These are phyloP conservation scores for Coemansia sp. DNA, from an alignment of 192 early-diverging fungal species.

Conservation along the genomic window DNA sequence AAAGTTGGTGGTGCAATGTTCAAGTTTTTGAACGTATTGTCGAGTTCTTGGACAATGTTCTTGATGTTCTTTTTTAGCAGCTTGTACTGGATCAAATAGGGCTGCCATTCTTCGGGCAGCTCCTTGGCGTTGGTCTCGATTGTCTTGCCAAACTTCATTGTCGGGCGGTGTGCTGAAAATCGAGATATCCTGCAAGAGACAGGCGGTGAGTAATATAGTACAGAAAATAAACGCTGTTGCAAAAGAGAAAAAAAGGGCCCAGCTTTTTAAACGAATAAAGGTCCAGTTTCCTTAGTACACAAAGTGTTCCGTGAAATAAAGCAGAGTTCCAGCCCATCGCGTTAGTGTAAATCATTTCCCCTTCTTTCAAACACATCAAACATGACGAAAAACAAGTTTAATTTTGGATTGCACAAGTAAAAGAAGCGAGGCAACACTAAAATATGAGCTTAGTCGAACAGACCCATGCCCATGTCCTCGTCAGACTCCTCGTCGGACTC, in stretches of 20 bases:
- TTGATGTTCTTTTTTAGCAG: conserved; percentile 70
- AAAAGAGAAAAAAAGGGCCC: neutral
- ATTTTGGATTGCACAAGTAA: neutral
- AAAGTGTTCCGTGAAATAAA: neutral
- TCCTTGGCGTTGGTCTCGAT: conserved; percentile 65
- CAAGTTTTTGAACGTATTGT: conserved; percentile 41
- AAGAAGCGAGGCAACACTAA: neutral
- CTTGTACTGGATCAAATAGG: conserved; percentile 76
- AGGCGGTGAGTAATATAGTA: neutral
- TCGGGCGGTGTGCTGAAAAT: neutral
- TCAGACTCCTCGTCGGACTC: conserved; percentile 80
- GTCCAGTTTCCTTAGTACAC: neutral
- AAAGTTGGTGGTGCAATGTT: conserved; percentile 22
- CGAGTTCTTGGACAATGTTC: conserved; percentile 68
- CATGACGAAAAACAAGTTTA: neutral
- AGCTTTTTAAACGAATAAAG: neutral
- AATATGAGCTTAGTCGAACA: conserved; percentile 80
- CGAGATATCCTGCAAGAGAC: neutral
- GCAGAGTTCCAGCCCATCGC: neutral
- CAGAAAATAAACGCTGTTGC: neutral
- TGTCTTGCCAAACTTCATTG: conserved; percentile 77
- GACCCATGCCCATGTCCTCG: conserved; percentile 97
- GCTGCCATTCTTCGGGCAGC: conserved; percentile 71
- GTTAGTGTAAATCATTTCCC: neutral
- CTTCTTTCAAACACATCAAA: too few relatives aligned